phyloP scores from a whole-genome alignment of 1,139 yeast species.

The Candida freyschussii region DNA sequence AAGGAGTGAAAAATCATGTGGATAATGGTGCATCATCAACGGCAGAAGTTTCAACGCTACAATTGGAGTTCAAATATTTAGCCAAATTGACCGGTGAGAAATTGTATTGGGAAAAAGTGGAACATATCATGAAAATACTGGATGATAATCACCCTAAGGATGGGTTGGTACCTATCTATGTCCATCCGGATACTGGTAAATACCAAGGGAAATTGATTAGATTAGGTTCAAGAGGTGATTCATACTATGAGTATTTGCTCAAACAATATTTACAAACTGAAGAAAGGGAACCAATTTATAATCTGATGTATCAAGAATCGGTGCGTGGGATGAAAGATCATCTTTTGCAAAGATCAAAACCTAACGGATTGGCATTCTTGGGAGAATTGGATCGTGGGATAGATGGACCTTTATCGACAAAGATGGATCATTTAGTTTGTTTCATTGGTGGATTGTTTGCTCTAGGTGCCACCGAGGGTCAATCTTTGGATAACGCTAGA shows the following conservation, averaged over 20 bases:
- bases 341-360: constrained; percentile 55
- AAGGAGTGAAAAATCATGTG: constrained; percentile 56
- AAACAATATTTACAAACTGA: constrained; percentile 83
- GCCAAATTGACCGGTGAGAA: constrained; percentile 75
- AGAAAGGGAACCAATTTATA: constrained; percentile 54
- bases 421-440: constrained; percentile 94
- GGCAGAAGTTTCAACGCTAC: constrained; percentile 87
- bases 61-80: constrained; percentile 82
- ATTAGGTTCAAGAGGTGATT: constrained; percentile 88
- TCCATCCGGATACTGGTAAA: constrained; percentile 69
- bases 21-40: constrained; percentile 77
- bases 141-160: constrained; percentile 58
- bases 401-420: constrained; percentile 52
- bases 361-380: constrained; percentile 60
- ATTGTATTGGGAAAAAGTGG: constrained; percentile 74
- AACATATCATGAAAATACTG: constrained; percentile 62
- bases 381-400: constrained; percentile 79
- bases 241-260: constrained; percentile 84
- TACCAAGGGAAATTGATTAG: constrained; percentile 65
- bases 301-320: constrained; percentile 72
- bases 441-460: constrained; percentile 90
- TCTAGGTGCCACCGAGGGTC: constrained; percentile 82
- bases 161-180: constrained; percentile 80
- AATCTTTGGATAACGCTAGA: constrained; percentile 48
- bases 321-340: constrained; percentile 70